phyloP scores from a whole-genome alignment of 129 eudicot species.

The Silybum marianum region DNA sequence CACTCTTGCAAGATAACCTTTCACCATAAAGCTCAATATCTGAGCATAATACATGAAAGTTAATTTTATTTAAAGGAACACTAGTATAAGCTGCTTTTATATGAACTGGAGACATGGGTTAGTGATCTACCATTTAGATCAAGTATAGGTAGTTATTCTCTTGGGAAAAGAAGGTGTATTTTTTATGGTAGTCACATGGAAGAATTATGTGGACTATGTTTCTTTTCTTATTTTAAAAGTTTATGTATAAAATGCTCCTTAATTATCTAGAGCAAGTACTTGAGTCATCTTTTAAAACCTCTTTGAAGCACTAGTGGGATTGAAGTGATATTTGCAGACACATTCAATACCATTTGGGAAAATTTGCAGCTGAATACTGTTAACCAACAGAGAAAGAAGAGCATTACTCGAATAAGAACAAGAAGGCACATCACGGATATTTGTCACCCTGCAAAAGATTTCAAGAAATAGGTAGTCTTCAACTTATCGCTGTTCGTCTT shows the following conservation, averaged over 20 bases:
- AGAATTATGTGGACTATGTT: not conserved
- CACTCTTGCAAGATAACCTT: conserved; percentile 47
- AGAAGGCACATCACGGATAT: not conserved
- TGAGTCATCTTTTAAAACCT: not conserved
- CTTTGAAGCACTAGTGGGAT: not conserved
- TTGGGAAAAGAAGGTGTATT: not conserved
- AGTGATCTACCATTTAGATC: not conserved
- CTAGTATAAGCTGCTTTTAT: not conserved
- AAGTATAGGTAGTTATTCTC: not conserved
- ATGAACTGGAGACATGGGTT: not conserved
- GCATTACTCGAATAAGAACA: not conserved
- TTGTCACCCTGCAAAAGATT: not conserved
- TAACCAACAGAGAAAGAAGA: not conserved
- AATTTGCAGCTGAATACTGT: conserved; percentile 3
- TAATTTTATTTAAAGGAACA: not conserved
- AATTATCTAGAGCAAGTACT: not conserved
- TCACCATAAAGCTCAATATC: conserved; percentile 10
- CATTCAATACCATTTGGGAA: not conserved
- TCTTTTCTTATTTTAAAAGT: not conserved
- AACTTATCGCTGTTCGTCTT: not conserved
- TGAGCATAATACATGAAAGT: not conserved
- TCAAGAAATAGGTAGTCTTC: not conserved
- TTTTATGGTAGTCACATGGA: not conserved
- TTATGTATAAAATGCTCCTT: not conserved
- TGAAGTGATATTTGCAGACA: not conserved